Conservation (phyloP, 352 stramenopile species). For the Phytophthora pluvialis region DNA sequence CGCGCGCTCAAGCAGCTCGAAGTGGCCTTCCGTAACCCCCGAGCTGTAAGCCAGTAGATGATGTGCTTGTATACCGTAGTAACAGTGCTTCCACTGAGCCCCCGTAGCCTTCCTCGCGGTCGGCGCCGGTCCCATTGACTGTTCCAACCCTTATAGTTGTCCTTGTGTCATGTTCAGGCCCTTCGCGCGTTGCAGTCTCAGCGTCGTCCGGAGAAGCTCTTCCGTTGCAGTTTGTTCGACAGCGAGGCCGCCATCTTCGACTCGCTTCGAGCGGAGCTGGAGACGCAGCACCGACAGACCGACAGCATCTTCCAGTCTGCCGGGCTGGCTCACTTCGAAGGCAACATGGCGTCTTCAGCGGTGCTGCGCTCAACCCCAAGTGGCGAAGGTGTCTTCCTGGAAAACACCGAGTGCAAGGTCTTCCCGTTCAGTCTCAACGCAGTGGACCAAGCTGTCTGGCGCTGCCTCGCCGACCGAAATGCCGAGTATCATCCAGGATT, state of each 20-base stretch:
- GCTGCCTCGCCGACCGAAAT: conserved; percentile 33
- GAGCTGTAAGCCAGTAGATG: conserved; percentile 40
- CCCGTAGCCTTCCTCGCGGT: conserved; percentile 6
- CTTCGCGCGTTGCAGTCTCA: too few species aligned
- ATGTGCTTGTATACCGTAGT: conserved; percentile 25
- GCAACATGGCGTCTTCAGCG: conserved; percentile 30
- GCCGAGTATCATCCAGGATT: too few species aligned
- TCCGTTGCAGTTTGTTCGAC: conserved; percentile 22
- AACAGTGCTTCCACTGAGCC: conserved; percentile 29
- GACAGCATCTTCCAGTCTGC: conserved; percentile 31
- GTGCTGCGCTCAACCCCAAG: conserved; percentile 9
- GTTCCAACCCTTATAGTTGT: conserved; percentile 21
- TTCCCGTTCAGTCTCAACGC: conserved; percentile 40
- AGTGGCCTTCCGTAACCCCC: conserved; percentile 34
- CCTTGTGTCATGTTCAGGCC: neutral
- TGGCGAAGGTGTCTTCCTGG: conserved; percentile 29
- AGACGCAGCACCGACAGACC: conserved; percentile 37
- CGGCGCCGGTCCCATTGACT: neutral
- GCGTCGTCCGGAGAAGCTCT: too few species aligned
- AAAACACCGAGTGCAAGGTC: conserved; percentile 44
- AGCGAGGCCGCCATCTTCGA: conserved; percentile 43
- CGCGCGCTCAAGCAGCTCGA: conserved; percentile 44
- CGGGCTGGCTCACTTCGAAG: conserved; percentile 31
- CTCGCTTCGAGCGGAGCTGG: conserved; percentile 37
- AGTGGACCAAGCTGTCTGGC: conserved; percentile 39